A percentile compares a stretch with the other conserved stretches of the same genome.
phyloP scores from a whole-genome alignment of 139 green algal species.

The Volvox africanus region DNA sequence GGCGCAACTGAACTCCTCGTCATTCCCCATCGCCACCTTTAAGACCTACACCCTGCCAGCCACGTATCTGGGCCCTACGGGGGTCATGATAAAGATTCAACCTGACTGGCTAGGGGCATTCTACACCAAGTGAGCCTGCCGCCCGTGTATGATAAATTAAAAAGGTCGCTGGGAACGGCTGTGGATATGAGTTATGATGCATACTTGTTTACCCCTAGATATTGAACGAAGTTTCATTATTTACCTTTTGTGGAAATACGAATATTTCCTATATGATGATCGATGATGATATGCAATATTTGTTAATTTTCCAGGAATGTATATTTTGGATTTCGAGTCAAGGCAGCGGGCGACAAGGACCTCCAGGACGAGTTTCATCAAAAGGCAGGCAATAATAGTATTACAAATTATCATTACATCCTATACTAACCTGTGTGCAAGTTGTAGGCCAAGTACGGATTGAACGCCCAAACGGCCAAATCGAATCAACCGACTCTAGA shows the following conservation, averaged over 20 bases:
- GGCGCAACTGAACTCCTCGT: not conserved
- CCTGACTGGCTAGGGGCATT: conserved; percentile 3
- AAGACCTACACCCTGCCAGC: conserved; percentile 5
- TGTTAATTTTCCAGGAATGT: not conserved
- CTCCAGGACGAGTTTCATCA: not conserved
- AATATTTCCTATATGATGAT: too few species aligned
- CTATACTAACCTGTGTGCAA: too few species aligned
- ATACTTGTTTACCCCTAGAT: not conserved
- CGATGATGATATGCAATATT: not conserved
- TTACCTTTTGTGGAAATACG: too few species aligned
- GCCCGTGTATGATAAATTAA: not conserved
- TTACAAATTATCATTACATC: too few species aligned
- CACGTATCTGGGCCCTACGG: not conserved
- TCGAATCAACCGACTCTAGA: too few species aligned
- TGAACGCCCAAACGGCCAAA: too few species aligned
- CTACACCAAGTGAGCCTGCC: conserved; percentile 18
- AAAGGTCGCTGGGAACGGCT: too few species aligned
- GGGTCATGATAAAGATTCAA: not conserved
- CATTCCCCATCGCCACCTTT: not conserved
- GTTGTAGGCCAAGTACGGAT: too few species aligned
- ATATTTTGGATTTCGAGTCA: not conserved
- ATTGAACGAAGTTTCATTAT: too few species aligned
- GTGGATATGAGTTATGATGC: not conserved
- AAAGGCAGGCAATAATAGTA: not conserved
- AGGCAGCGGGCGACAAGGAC: not conserved